Evolutionary conservation across 345 rosid species (phyloP).

Genomic region (Nephelium lappaceum): DNA sequence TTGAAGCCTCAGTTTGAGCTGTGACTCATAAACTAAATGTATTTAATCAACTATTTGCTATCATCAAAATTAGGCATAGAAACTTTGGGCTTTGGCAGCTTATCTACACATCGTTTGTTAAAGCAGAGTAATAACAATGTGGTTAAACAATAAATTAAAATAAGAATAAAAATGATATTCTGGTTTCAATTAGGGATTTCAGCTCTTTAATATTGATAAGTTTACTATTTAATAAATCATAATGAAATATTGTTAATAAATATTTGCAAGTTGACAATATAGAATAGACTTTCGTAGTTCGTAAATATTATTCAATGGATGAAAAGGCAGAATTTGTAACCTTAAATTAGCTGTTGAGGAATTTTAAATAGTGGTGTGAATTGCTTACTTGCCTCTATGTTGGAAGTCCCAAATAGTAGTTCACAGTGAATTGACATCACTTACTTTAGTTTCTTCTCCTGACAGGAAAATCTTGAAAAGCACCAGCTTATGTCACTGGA

Average conservation of each 20-base stretch:
- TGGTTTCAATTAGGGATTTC: background rate
- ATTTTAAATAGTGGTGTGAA: conserved; percentile 2
- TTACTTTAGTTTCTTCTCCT: conserved; percentile 16
- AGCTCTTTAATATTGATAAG: background rate
- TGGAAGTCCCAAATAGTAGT: background rate
- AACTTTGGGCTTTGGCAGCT: too few species aligned
- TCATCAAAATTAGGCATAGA: too few species aligned
- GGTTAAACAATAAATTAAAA: too few species aligned
- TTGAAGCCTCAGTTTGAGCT: background rate
- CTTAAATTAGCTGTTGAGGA: background rate
- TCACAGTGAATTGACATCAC: background rate
- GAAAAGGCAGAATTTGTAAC: background rate
- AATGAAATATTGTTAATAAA: conserved; percentile 1
- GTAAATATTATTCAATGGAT: background rate
- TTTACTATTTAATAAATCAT: background rate
- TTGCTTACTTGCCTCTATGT: background rate
- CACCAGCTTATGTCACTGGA: conserved; percentile 61
- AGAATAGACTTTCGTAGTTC: background rate
- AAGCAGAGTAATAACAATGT: too few species aligned
- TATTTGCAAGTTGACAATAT: background rate
- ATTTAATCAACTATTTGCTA: too few species aligned
- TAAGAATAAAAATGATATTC: too few species aligned
- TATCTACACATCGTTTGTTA: too few species aligned
- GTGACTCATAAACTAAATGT: background rate
- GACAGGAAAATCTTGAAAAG: conserved; percentile 66